These are phyloP conservation scores for Phyllosticta ampelicida DNA, from an alignment of 2,329 filamentous ascomycete species.

Conservation along the genomic window DNA sequence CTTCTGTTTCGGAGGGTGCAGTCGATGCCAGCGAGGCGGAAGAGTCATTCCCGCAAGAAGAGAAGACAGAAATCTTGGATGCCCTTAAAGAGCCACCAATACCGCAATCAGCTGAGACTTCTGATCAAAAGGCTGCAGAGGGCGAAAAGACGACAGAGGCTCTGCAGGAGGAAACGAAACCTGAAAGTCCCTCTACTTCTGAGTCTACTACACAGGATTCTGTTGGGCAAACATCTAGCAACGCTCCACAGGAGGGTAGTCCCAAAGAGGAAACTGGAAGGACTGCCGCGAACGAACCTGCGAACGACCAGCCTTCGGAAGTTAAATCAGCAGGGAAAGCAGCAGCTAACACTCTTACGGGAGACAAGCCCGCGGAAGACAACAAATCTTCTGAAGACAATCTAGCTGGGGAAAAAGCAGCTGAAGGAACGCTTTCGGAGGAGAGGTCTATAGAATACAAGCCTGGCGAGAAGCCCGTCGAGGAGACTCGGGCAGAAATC, in stretches of 20 bases:
- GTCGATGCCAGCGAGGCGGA: not conserved
- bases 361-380: not conserved
- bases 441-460: not conserved
- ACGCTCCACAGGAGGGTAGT: conserved; percentile 12
- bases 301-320: not conserved
- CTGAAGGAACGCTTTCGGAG: not conserved
- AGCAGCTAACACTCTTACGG: not conserved
- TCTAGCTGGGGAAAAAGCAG: not conserved
- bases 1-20: not conserved
- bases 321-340: not conserved
- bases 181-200: not conserved
- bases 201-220: not conserved
- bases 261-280: not conserved
- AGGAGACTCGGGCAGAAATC: not conserved
- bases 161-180: not conserved
- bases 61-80: not conserved
- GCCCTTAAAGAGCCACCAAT: not conserved
- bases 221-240: not conserved
- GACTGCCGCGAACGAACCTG: not conserved
- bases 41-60: not conserved
- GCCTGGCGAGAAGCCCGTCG: not conserved
- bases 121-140: not conserved
- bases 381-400: not conserved
- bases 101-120: not conserved
- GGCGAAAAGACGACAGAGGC: not conserved